Base-by-base conservation (phyloP, 352 stramenopile genomes). In the Phytophthora agathidicida region DNA sequence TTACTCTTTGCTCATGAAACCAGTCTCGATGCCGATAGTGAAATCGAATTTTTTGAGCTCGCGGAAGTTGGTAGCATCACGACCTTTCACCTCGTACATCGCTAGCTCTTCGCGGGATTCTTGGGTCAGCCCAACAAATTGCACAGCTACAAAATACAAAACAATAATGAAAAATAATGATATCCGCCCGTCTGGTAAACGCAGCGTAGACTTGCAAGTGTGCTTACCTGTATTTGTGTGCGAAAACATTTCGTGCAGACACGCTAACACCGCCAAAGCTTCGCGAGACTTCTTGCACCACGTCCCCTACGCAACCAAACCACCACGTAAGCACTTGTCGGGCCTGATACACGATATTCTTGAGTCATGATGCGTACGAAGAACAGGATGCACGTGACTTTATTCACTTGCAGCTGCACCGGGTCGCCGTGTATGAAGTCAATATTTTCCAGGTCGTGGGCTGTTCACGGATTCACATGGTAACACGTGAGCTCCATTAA, bases 381-480 rank as follows among this genome's bases (percentile, higher is more conserved):
- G 71, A 93, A 93, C n/a, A 93, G 61, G 16, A 91, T 60, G 27
- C 80, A 83, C 0, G 78, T 89, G 35, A 91, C 70, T 66, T 82
- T 83, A 65, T 89, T 86, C 47, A 60, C 20, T 35, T 76, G 55
- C 10, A 93, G 57, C 23, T 83, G 59, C 19, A 91, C 42, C 0
- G 65, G 51, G 11, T 63, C 27, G n/a, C 80, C 80, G n/a, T 86
- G 65, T 33, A 89, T 59, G 52, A 82, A 86, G 27, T 89, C 82
- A 16, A 91, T 28, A 19, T 58, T 75, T 38, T 82, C 61, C 6
- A 89, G 62, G 14, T 58, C 26, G 30, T 68, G 56, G n/a, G 71
- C 73, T 81, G 47, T 11, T 19, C n/a, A n/a, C n/a, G 27, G 26
- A 59, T 20, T 30, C 22, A 4, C 30, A 38, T 31, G 11, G 16